Conservation (phyloP, 495 filamentous ascomycete species). For the Podospora australis region DNA sequence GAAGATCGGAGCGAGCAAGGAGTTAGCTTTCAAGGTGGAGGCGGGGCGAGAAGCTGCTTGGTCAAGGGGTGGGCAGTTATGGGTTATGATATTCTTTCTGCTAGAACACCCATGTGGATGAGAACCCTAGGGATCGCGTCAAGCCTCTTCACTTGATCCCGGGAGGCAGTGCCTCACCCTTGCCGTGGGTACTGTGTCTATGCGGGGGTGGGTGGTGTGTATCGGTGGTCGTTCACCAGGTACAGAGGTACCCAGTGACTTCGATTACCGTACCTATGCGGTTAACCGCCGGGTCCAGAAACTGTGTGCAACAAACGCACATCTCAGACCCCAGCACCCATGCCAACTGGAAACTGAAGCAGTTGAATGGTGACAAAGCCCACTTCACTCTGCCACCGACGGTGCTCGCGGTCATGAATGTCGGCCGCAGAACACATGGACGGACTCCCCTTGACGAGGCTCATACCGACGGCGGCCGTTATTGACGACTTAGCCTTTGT, state of each 20-base stretch:
- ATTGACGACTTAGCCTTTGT: background rate
- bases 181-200: background rate
- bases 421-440: background rate
- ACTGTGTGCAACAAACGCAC: background rate
- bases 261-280: background rate
- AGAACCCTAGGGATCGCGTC: background rate
- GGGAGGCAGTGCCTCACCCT: background rate
- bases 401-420: background rate
- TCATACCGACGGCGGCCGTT: background rate
- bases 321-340: background rate
- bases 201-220: background rate
- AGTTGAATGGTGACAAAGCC: background rate
- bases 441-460: background rate
- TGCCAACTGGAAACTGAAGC: background rate
- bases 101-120: background rate
- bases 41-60: too few species aligned
- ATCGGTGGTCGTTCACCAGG: background rate
- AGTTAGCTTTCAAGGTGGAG: constrained; percentile 8
- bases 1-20: constrained; percentile 3
- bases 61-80: background rate
- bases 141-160: background rate
- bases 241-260: background rate
- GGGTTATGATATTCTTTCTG: background rate
- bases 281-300: background rate
- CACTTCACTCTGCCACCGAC: background rate